These are phyloP conservation scores for Piper longum DNA, from an alignment of 164 flowering plant genomes.

Conservation along the genomic window DNA sequence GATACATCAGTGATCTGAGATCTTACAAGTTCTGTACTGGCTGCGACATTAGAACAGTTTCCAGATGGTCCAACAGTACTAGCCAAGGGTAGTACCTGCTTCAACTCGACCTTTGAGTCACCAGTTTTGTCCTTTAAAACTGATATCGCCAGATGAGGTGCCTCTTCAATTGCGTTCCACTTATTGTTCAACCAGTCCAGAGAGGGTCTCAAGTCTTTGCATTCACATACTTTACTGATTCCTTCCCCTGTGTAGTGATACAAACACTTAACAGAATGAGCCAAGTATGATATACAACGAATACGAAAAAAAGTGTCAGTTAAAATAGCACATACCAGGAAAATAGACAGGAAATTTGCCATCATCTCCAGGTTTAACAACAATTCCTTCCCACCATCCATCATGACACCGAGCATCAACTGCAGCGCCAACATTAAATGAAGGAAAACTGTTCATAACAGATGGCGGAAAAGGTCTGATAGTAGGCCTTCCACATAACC, in stretches of 20 bases:
- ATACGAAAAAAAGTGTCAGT: too few relatives aligned
- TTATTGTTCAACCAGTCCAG: constrained; percentile 51
- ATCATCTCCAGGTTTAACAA: constrained; percentile 34
- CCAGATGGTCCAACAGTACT: background rate
- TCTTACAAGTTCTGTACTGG: background rate
- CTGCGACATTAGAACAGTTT: background rate
- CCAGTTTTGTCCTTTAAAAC: constrained; percentile 12
- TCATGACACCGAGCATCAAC: constrained; percentile 87
- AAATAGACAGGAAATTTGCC: constrained; percentile 43
- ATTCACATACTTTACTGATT: constrained; percentile 15
- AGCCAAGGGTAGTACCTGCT: background rate
- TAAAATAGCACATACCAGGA: constrained; percentile 38
- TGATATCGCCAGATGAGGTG: constrained; percentile 33
- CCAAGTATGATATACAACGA: too few relatives aligned
- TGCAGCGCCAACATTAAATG: constrained; percentile 34
- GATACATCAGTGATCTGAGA: constrained; percentile 2
- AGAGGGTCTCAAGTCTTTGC: constrained; percentile 43
- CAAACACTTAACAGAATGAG: too few relatives aligned
- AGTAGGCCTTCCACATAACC: constrained; percentile 37
- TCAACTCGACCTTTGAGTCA: constrained; percentile 3
- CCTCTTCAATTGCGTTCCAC: constrained; percentile 39
- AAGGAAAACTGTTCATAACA: background rate
- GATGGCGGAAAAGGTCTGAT: constrained; percentile 39
- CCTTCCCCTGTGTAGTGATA: constrained; percentile 29
- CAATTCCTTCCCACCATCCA: constrained; percentile 98